Percentiles rank a stretch among this genome's conserved stretches.
Evolutionary conservation across 768 basidiomycete species (phyloP).

Genomic region (Auricularia cornea): DNA sequence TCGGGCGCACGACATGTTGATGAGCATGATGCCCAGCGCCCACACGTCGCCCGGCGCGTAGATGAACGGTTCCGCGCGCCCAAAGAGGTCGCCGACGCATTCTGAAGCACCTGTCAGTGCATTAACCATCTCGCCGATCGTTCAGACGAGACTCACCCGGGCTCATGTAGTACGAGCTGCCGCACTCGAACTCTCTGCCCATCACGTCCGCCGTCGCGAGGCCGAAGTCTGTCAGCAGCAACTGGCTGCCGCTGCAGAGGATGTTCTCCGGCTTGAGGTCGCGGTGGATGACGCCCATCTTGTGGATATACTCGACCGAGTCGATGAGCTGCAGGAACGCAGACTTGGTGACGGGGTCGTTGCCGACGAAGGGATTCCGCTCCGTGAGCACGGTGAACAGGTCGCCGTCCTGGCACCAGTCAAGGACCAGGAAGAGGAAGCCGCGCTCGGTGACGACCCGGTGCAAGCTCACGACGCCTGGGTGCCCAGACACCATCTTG

Average conservation of each 20-base stretch:
- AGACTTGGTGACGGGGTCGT: conserved; percentile 75
- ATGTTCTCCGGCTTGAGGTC: conserved; percentile 98
- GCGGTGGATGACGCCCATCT: conserved; percentile 84
- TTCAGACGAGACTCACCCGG: conserved; percentile 54
- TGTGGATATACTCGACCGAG: conserved; percentile 89
- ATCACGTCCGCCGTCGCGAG: conserved; percentile 81
- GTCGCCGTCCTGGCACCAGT: conserved; percentile 77
- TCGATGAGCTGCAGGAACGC: conserved; percentile 92
- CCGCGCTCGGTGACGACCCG: conserved; percentile 50
- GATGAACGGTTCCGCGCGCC: conserved; percentile 37
- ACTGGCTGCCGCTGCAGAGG: conserved; percentile 66
- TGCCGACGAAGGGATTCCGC: conserved; percentile 41
- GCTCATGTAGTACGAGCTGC: conserved; percentile 98
- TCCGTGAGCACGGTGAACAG: conserved; percentile 38
- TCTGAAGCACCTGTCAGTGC: conserved; percentile 53
- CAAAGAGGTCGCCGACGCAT: conserved; percentile 38
- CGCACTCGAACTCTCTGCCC: conserved; percentile 86
- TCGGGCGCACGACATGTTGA: conserved; percentile 72
- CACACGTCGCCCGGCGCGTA: conserved; percentile 51
- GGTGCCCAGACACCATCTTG: conserved; percentile 45
- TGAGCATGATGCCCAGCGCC: conserved; percentile 77
- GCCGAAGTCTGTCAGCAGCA: conserved; percentile 93
- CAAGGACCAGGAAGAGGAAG: conserved; percentile 77
- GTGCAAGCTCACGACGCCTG: conserved; percentile 62
- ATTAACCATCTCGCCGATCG: conserved; percentile 6